Base-by-base conservation (phyloP, 306 rosid genomes). In the Castanea sativa region DNA sequence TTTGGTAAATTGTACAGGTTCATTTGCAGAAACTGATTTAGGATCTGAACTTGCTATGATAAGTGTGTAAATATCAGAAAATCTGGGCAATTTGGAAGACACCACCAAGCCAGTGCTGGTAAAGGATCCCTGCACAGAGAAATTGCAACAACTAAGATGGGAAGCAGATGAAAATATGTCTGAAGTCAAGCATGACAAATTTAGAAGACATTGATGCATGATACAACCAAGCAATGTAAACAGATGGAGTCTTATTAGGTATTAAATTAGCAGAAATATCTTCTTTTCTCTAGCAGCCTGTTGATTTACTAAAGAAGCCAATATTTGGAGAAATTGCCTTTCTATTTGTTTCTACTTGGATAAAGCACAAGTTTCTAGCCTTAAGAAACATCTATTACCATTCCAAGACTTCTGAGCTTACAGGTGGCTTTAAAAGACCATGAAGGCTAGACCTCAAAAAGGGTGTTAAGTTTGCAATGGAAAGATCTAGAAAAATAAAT, bases 81-180 rank as follows among this genome's bases (percentile, higher is more conserved):
- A 89, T 76, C 92, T 79, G 15, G 92, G 92, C 51, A 89, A 58
- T 61, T 87, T 85, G 83, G 92, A 89, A 74, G 90, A 89, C 71
- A 85, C 71, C 65, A 76, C 85, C 86, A 89, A 79, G 23, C 90
- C 92, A 38, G 90, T 89, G 85, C 89, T 85, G 71, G 86, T 83
- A 76, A 83, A 83, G 32, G 90, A 89, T 57, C 82, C 92, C 90
- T 89, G 83, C 45, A 49, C 1, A 60, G 73, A 55, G 53, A 69
- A 71, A 43, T 73, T 41, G 30, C 73, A 69, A 9, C 72, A 69
- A 9, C 72, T 16, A 49, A 69, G 76, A 25, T 12, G 6, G 14
- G 49, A 57, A 72, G 49, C 29, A 63, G 13, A 25, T n/a, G 29
- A 59, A 59, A 10, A 25, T 10, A 35, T 38, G 58, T 64, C 30